Evolutionary conservation across 768 basidiomycete genomes (phyloP), one percentile per base, ranked within the genome.

Genomic region (Krasilnikovozyma curviuscula): DNA sequence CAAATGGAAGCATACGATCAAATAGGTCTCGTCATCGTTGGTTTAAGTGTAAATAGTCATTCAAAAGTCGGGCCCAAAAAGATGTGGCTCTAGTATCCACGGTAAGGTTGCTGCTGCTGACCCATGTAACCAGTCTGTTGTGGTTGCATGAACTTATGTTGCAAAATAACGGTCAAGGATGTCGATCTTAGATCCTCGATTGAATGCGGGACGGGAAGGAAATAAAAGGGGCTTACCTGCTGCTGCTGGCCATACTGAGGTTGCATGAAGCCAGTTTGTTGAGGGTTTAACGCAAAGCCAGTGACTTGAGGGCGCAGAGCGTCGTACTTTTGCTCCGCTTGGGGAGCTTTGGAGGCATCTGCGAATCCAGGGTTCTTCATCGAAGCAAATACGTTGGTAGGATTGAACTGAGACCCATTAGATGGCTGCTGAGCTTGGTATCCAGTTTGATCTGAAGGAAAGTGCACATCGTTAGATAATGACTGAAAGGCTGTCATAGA

Each of bases 361-460:
- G 61, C 7, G 58, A 61, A 46, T 0, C 57, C 61, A 50, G 63
- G 63, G 44, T 64, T 61, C 57, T 66, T 66, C 69, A 70, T 69
- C 21, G 62, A 58, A 9, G 66, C 66, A 48, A 70, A 70, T 45
- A 70, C 66, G 51, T 65, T 68, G 27, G 60, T 53, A 10, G 69
- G 67, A 7, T 65, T 61, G 55, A 65, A 67, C 46, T 65, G 57
- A 41, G 59, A 55, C 16, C 32, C 51, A 40, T 52, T 48, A 23
- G 52, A 33, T 25, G 49, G 49, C 29, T 57, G 54, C 23, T 54
- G 41, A 32, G 44, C 40, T 19, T 44, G 56, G 39, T 54, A 52
- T 30, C 70, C 70, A 9, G 73, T 73, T 8, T 70, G 68, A 51
- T 73, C 74, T 75, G 40, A 21, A 27, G 7, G 21, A 5, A n/a